phyloP scores from a whole-genome alignment of 805 yeast genomes.

The Saccharomycopsis oosterbeekiorum region DNA sequence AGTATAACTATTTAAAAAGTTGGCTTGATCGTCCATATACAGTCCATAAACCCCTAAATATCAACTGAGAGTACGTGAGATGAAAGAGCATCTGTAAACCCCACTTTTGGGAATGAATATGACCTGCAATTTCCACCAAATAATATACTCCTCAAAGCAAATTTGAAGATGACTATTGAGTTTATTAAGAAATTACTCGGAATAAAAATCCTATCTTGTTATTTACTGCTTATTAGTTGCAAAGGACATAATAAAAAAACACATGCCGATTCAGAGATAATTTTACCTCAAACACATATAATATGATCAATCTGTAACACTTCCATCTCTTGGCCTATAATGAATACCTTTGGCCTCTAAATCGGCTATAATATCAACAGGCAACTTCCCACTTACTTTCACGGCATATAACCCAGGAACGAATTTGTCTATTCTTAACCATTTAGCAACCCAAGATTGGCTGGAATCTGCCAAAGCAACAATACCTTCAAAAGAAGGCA shows the following conservation, averaged over 20 bases:
- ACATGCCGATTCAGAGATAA: too few species aligned
- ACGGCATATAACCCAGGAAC: conserved; percentile 90
- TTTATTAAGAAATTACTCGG: background rate
- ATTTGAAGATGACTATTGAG: background rate
- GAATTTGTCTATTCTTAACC: conserved; percentile 87
- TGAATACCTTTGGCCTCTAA: conserved; percentile 65
- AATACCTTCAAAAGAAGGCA: conserved; percentile 92
- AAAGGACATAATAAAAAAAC: too few species aligned
- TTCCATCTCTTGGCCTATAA: conserved; percentile 93
- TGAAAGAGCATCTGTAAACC: background rate
- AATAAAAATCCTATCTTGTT: background rate
- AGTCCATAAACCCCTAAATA: background rate
- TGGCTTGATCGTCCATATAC: too few species aligned
- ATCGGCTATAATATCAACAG: conserved; percentile 71
- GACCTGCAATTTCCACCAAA: background rate
- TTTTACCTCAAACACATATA: background rate
- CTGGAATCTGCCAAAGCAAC: conserved; percentile 83
- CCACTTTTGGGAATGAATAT: background rate
- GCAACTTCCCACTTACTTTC: conserved; percentile 82
- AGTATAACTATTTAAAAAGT: too few species aligned
- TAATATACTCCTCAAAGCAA: background rate
- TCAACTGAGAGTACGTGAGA: background rate
- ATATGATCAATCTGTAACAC: conserved; percentile 47
- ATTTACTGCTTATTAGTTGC: background rate
- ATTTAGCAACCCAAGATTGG: conserved; percentile 90